Evolutionary conservation across 2,329 filamentous ascomycete genomes (phyloP).

Genomic region (Exophiala viscosa): DNA sequence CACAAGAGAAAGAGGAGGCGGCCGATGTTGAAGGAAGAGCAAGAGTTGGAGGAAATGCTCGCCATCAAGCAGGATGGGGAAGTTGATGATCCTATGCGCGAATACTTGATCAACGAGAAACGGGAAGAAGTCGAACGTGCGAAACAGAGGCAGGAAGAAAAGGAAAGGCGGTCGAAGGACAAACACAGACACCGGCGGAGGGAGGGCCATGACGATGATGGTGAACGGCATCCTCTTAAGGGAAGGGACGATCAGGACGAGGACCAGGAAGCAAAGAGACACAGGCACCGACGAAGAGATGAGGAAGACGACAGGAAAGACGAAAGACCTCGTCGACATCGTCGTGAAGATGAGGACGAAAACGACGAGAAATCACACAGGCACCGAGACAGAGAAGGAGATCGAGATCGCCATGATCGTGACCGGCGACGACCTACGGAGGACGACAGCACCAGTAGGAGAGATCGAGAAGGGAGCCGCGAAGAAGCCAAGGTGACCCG

Average conservation of each 20-base stretch:
- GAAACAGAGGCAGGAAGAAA: slow-evolving; percentile 50
- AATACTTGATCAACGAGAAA: slow-evolving; percentile 83
- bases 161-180: slow-evolving; percentile 47
- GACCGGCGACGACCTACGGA: background rate
- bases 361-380: background rate
- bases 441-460: background rate
- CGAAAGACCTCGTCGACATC: too few species aligned
- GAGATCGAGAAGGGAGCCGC: background rate
- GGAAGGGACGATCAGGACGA: background rate
- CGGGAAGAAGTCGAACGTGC: slow-evolving; percentile 79
- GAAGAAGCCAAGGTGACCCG: background rate
- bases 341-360: background rate
- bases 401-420: background rate
- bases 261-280: background rate
- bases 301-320: background rate
- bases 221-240: slow-evolving; percentile 8
- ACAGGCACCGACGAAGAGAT: background rate
- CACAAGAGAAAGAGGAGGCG: slow-evolving; percentile 38
- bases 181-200: slow-evolving; percentile 39
- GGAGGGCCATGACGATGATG: slow-evolving; percentile 11
- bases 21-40: slow-evolving; percentile 70
- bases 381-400: background rate
- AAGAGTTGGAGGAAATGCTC: slow-evolving; percentile 70
- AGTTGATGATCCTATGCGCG: slow-evolving; percentile 97
- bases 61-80: slow-evolving; percentile 63